Evolutionary conservation across 164 flowering plant genomes (phyloP), one percentile per base, ranked within the genome.

Genomic region (Magnolia officinalis): DNA sequence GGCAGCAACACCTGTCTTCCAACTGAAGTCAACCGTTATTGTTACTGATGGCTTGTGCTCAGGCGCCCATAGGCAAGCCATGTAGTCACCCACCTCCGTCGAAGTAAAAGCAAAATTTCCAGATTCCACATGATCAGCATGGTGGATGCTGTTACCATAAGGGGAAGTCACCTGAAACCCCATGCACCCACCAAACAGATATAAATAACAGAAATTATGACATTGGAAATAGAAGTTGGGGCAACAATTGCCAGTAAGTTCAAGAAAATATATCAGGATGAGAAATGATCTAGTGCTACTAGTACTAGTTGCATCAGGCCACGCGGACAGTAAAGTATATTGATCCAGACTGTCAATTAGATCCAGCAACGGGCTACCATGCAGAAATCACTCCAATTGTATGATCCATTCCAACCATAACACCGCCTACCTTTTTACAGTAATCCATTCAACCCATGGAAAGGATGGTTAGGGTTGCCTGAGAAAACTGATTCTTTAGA

Each of bases 71-170:
- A 91, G 88, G 79, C 98, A 93, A 59, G 89, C 75, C 72, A 86
- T 78, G 66, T 93, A 89, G 67, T 90, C 93, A 20, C 98, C 98
- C 5, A 81, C 70, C 77, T 93, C 94, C 1, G 88, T 84, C 13
- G 96, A 90, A 20, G 92, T 89, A 68, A 89, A 93, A 8, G 92
- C 96, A 77, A 89, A 93, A 16, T 86, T 79, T 10, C 98, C 96
- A 1, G 85, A 80, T 10, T 84, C 88, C 67, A 89, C 90, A 59
- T 55, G 78, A 20, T 90, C 95, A 14, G 75, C 88, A 72, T 66
- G 21, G 78, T 93, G 98, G 74, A 84, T 84, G 61, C 64, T 84
- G 84, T 84, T 86, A 19, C 96, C 94, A 49, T 81, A 61, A 6
- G 96, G 85, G 21, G 96, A 90, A 9, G 87, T 88, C 63, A 93